phyloP scores from a whole-genome alignment of 1,284 basidiomycete genomes.

The Apiotrichum brassicae region DNA sequence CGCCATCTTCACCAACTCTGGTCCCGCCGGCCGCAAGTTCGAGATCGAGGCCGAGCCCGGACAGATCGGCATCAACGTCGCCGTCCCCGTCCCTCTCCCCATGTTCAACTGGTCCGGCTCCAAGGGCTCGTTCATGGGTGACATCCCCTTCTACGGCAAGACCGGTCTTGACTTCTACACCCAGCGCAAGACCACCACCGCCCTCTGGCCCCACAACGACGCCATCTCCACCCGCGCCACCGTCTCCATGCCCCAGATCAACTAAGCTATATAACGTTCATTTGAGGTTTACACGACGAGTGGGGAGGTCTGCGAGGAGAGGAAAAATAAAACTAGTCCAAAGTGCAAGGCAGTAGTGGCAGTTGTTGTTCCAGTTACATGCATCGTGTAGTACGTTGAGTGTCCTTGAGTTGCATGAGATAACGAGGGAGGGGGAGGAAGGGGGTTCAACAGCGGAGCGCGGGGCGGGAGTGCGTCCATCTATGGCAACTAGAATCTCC shows the following conservation, averaged over 20 bases:
- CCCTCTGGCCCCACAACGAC: conserved; percentile 41
- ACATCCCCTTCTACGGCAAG: conserved; percentile 83
- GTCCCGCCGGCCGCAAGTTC: conserved; percentile 91
- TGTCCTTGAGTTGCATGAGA: too few relatives aligned
- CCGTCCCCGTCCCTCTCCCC: conserved; percentile 73
- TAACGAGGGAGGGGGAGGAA: too few relatives aligned
- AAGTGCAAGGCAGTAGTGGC: not conserved
- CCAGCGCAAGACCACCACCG: conserved; percentile 32
- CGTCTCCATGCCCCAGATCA: conserved; percentile 40
- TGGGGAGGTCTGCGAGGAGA: too few relatives aligned
- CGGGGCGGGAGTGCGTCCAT: too few relatives aligned
- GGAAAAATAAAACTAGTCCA: too few relatives aligned
- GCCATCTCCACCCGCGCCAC: conserved; percentile 35
- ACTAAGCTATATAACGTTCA: conserved; percentile 15
- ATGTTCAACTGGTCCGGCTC: conserved; percentile 58
- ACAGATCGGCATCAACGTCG: conserved; percentile 93
- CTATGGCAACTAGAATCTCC: too few relatives aligned
- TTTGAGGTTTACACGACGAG: not conserved
- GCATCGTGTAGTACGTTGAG: too few relatives aligned
- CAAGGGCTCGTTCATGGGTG: conserved; percentile 74
- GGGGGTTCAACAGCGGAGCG: too few relatives aligned
- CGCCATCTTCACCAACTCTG: conserved; percentile 94
- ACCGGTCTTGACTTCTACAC: conserved; percentile 43
- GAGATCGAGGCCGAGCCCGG: conserved; percentile 85
- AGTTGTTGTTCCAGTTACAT: conserved; percentile 14